Percentiles rank a stretch among this genome's conserved stretches.
These are phyloP conservation scores for Myxozyma sirexii DNA, from an alignment of 805 yeast species.

Conservation along the genomic window DNA sequence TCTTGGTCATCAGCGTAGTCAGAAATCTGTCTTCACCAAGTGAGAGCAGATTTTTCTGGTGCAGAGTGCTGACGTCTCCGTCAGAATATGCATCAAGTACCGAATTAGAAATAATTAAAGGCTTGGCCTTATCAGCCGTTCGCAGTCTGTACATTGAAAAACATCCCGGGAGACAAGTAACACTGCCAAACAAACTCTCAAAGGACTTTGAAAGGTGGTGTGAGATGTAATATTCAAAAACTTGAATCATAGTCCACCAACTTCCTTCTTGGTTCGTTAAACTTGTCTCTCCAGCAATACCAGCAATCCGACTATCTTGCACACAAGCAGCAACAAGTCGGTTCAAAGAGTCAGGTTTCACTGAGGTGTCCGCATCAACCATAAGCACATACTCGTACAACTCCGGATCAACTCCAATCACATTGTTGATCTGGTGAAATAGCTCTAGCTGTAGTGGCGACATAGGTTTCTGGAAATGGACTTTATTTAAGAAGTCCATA, in stretches of 20 bases:
- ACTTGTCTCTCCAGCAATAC: conserved; percentile 66
- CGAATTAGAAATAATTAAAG: conserved; percentile 62
- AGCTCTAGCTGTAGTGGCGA: conserved; percentile 58
- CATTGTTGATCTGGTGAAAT: conserved; percentile 56
- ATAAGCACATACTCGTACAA: conserved; percentile 58
- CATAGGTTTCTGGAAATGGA: conserved; percentile 63
- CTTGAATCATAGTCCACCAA: conserved; percentile 65
- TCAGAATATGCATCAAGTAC: conserved; percentile 60
- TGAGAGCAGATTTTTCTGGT: conserved; percentile 60
- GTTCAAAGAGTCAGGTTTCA: conserved; percentile 55
- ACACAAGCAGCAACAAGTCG: conserved; percentile 61
- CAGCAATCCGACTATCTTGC: conserved; percentile 60
- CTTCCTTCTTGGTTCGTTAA: conserved; percentile 56
- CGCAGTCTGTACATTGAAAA: conserved; percentile 57
- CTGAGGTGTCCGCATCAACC: conserved; percentile 68
- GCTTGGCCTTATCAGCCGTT: conserved; percentile 55
- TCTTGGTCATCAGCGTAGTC: conserved; percentile 59
- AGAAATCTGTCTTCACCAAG: conserved; percentile 65
- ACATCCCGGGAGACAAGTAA: conserved; percentile 71
- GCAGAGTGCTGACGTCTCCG: conserved; percentile 60
- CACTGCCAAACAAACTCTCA: conserved; percentile 63
- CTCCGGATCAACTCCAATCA: conserved; percentile 64
- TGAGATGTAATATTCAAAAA: conserved; percentile 64
- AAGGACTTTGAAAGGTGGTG: conserved; percentile 67
- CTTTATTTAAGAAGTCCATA: conserved; percentile 61